phyloP scores from a whole-genome alignment of 2,329 filamentous ascomycete species.

The Aspergillus sp. region DNA sequence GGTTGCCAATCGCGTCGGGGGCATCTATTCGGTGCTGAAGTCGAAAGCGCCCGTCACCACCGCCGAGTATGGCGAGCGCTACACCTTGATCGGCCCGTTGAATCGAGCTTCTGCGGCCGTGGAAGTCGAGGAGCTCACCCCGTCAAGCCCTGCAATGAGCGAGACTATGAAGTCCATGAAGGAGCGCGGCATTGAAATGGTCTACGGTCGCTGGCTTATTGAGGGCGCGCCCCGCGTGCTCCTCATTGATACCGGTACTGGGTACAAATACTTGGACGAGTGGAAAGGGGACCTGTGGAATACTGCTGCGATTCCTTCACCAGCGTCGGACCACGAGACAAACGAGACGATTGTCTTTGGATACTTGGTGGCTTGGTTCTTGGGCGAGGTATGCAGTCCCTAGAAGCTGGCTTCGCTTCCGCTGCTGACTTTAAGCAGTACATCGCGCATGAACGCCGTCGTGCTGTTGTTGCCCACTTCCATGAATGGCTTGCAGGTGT shows the following conservation, averaged over 20 bases:
- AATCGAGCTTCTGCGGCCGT: constrained; percentile 94
- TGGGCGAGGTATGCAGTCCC: constrained; percentile 74
- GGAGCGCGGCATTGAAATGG: constrained; percentile 81
- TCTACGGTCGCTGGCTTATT: constrained; percentile 97
- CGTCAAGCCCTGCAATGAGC: constrained; percentile 74
- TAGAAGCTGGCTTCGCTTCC: constrained; percentile 8
- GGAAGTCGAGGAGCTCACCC: constrained; percentile 91
- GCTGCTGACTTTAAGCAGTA: constrained; percentile 57
- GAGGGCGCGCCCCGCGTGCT: constrained; percentile 92
- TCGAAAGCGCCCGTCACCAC: constrained; percentile 98
- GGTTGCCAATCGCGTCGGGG: constrained; percentile 95
- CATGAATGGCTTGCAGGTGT: constrained; percentile 98
- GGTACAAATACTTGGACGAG: constrained; percentile 86
- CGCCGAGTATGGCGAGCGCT: constrained; percentile 96
- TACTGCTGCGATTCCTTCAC: constrained; percentile 87
- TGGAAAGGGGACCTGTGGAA: constrained; percentile 98
- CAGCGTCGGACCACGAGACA: constrained; percentile 86
- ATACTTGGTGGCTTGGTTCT: constrained; percentile 95
- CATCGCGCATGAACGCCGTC: constrained; percentile 86
- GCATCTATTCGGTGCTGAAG: constrained; percentile 99
- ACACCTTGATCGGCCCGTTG: constrained; percentile 91
- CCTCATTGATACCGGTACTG: constrained; percentile 91
- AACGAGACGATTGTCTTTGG: constrained; percentile 98
- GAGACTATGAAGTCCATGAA: constrained; percentile 90
- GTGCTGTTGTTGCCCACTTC: constrained; percentile 94